Base-by-base conservation (phyloP, 1,139 yeast species). In the Kodamaea fungicola region DNA sequence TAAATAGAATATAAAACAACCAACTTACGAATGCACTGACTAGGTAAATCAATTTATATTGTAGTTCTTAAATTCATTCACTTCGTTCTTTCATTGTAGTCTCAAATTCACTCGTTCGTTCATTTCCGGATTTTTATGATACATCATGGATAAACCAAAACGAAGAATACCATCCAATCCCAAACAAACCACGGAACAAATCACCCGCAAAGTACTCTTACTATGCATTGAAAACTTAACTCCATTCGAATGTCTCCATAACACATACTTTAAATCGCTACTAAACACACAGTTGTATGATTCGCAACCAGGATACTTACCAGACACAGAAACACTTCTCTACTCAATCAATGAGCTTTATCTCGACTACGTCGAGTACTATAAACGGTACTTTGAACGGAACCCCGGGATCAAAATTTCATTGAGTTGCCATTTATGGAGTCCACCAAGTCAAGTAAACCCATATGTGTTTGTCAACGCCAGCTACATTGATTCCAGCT, bases 401-500 rank as follows among this genome's bases (percentile, higher is more conserved):
- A 35, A 40, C 4, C 13, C 9, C 12, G 36, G 38, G 9, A 30
- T 44, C n/a, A 42, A 40, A 22, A 42, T 56, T 9, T 44, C 55
- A 2, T 31, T 59, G 8, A 52, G 59, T 3, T 45, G 52, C 27
- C 59, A 59, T 42, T 46, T 51, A 28, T 57, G 59, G 59, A 24
- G 34, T 2, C 47, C 52, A 2, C 27, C 39, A 1, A 39, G 43
- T n/a, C 46, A 45, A 19, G 33, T 38, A 4, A 37, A 46, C 8
- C 48, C 51, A 6, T 50, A 43, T 33, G 42, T 55, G 8, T 54
- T 57, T 35, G 41, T 51, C 22, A 47, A 52, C 34, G 44, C 50
- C 19, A 56, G 51, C 24, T 57, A 49, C 35, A 45, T 55, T 28
- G 46, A 52, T 36, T 42, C 46, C 1, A 34, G 43, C 7, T 55